Percentiles rank a stretch among this genome's conserved stretches.
Conservation (phyloP, 805 yeast species). For the Ogataea degrootiae region DNA sequence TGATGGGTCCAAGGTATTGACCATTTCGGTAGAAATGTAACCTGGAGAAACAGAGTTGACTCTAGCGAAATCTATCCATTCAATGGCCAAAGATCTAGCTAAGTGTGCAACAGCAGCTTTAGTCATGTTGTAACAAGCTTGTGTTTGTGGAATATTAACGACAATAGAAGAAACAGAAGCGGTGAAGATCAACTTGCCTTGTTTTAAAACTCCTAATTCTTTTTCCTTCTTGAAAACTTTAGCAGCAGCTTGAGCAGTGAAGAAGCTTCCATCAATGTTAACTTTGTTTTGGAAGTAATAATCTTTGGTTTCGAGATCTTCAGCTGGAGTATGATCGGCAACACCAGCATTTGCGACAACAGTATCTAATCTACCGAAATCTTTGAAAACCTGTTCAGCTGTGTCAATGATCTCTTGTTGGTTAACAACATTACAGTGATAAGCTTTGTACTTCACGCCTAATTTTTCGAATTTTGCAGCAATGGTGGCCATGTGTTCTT, state of each 20-base stretch:
- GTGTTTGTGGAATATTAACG: constrained; percentile 48
- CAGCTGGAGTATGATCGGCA: neutral
- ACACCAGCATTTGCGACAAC: constrained; percentile 20
- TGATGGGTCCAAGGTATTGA: constrained; percentile 23
- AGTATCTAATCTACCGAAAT: constrained; percentile 31
- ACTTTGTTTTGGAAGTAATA: constrained; percentile 29
- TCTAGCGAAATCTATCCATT: constrained; percentile 47
- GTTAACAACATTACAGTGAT: constrained; percentile 25
- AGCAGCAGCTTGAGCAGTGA: constrained; percentile 47
- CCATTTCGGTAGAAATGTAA: constrained; percentile 35
- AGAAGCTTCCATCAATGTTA: constrained; percentile 44
- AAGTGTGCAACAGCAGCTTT: constrained; percentile 46
- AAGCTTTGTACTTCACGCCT: constrained; percentile 10
- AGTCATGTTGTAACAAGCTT: constrained; percentile 45
- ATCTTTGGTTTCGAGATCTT: neutral
- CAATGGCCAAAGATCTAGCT: constrained; percentile 43
- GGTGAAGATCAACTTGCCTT: constrained; percentile 47
- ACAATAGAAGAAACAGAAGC: constrained; percentile 55
- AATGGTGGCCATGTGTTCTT: constrained; percentile 26
- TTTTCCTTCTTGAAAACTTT: constrained; percentile 37
- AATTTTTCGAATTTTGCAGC: constrained; percentile 32
- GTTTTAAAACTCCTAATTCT: constrained; percentile 23
- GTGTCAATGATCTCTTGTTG: constrained; percentile 26
- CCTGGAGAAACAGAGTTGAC: constrained; percentile 30
- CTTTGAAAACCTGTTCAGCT: constrained; percentile 26